These are phyloP conservation scores for Populus hybrid DNA, from an alignment of 441 rosid species.

Conservation along the genomic window DNA sequence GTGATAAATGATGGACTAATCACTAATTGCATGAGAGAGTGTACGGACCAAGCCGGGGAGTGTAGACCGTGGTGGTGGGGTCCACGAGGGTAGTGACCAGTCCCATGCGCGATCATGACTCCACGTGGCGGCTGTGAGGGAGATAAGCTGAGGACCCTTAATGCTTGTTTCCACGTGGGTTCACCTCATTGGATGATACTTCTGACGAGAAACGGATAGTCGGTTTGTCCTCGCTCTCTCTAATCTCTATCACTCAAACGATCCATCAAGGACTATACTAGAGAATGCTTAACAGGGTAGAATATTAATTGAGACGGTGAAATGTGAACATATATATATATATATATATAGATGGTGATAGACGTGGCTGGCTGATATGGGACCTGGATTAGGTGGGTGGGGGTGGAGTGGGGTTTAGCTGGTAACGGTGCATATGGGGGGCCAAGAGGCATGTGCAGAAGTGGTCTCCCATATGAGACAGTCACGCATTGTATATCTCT, in stretches of 20 bases:
- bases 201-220: slow-evolving; percentile 9
- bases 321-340: too few relatives aligned
- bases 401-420: neutral
- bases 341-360: too few relatives aligned
- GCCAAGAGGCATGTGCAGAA: slow-evolving; percentile 18
- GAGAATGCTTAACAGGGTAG: neutral
- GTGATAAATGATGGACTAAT: neutral
- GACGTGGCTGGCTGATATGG: slow-evolving; percentile 1
- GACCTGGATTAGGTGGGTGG: slow-evolving; percentile 6
- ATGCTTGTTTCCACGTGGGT: slow-evolving; percentile 34
- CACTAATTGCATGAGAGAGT: neutral
- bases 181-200: slow-evolving; percentile 5
- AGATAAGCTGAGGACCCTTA: neutral
- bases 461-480: slow-evolving; percentile 9
- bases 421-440: neutral
- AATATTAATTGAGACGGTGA: slow-evolving; percentile 6
- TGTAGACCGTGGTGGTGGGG: slow-evolving; percentile 17
- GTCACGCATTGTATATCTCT: neutral
- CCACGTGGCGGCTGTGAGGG: slow-evolving; percentile 34
- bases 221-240: slow-evolving; percentile 39
- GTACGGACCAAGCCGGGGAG: neutral
- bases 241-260: neutral
- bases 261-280: too few relatives aligned
- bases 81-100: slow-evolving; percentile 16
- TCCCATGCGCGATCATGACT: slow-evolving; percentile 39